phyloP scores from a whole-genome alignment of 495 filamentous ascomycete genomes.

The Letharia lupina region DNA sequence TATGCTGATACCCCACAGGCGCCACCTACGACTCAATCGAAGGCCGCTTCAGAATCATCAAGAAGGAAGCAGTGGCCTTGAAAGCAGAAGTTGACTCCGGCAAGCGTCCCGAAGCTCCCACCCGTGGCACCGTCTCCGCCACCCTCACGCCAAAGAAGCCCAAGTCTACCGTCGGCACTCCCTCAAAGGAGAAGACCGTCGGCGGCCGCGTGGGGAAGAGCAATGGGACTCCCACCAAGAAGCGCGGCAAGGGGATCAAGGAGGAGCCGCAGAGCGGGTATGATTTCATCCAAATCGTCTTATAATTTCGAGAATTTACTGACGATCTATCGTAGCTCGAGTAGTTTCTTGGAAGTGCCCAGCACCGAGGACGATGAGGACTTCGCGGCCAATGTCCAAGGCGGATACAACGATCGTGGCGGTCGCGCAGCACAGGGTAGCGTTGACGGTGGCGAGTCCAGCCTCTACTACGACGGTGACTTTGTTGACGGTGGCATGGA shows the following conservation, averaged over 20 bases:
- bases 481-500: neutral
- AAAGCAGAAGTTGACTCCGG: conserved; percentile 27
- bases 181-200: neutral
- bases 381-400: too few relatives aligned
- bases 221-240: neutral
- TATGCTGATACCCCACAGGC: conserved; percentile 15
- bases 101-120: conserved; percentile 19
- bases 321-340: neutral
- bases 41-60: conserved; percentile 32
- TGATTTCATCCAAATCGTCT: neutral
- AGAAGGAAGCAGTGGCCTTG: conserved; percentile 26
- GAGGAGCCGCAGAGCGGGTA: neutral
- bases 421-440: too few relatives aligned
- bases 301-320: too few relatives aligned
- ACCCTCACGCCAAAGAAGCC: conserved; percentile 11
- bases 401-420: too few relatives aligned
- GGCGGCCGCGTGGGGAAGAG: conserved; percentile 5
- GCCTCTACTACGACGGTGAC: neutral
- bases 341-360: neutral
- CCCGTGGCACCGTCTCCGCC: conserved; percentile 10
- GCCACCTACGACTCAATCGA: conserved; percentile 38
- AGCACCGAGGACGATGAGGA: neutral
- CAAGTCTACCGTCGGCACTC: neutral
- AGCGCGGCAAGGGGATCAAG: conserved; percentile 9
- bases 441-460: neutral